These are phyloP conservation scores for Lodderomyces beijingensis DNA, from an alignment of 1,139 yeast species.

Conservation along the genomic window DNA sequence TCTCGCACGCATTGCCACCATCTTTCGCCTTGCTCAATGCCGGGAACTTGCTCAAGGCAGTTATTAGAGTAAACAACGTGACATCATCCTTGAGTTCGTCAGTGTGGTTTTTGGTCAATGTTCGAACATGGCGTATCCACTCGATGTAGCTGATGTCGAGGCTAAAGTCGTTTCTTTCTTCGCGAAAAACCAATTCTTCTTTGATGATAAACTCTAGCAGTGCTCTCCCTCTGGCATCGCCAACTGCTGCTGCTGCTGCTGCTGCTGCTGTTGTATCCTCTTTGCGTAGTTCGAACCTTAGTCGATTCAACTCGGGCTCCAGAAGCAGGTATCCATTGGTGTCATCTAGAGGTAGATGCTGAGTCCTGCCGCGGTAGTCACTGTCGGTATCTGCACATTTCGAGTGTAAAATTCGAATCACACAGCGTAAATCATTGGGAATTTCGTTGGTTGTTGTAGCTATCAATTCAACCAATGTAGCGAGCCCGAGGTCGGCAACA, in stretches of 20 bases:
- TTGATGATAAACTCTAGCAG: slow-evolving; percentile 4
- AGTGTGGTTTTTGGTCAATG: slow-evolving; percentile 7
- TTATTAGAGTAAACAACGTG: slow-evolving; percentile 26
- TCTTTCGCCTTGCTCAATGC: slow-evolving; percentile 5
- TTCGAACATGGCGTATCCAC: slow-evolving; percentile 24
- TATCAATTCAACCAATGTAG: too few species aligned
- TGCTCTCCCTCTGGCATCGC: too few species aligned
- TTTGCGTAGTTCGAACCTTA: neutral
- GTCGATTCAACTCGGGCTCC: slow-evolving; percentile 1
- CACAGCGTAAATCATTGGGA: too few species aligned
- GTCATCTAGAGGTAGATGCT: too few species aligned
- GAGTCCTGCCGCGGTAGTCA: too few species aligned
- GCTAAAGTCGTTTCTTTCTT: neutral
- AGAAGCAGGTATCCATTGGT: too few species aligned
- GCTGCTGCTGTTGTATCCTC: neutral
- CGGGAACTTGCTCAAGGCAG: slow-evolving; percentile 42
- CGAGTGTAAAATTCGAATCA: too few species aligned
- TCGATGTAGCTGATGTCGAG: slow-evolving; percentile 9
- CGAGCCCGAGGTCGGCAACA: slow-evolving; percentile 6
- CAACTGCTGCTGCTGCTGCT: too few species aligned
- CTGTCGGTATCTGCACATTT: too few species aligned
- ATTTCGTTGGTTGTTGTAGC: too few species aligned
- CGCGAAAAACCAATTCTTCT: slow-evolving; percentile 3
- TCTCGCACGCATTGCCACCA: neutral
- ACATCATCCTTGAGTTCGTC: slow-evolving; percentile 10